These are phyloP conservation scores for Senna tora DNA, from an alignment of 306 rosid genomes.

Conservation along the genomic window DNA sequence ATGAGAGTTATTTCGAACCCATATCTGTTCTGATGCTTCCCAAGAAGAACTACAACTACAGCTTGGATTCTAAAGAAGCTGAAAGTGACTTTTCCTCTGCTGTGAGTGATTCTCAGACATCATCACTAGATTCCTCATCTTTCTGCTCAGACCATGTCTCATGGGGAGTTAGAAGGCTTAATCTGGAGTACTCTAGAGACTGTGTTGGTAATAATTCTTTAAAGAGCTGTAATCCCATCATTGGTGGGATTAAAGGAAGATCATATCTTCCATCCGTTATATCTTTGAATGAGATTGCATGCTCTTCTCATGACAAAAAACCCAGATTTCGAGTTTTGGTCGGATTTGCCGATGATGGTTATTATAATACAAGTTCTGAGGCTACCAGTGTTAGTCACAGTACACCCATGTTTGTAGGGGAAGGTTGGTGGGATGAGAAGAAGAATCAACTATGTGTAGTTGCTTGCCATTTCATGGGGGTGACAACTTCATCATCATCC, in stretches of 20 bases:
- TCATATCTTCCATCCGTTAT: conserved; percentile 22
- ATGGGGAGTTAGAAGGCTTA: neutral
- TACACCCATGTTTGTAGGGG: conserved; percentile 36
- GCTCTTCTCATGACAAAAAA: conserved; percentile 3
- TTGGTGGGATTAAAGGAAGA: neutral
- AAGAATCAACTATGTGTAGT: conserved; percentile 37
- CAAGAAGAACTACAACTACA: conserved; percentile 35
- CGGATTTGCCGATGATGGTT: conserved; percentile 2
- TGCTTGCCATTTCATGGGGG: conserved; percentile 46
- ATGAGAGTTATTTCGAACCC: conserved; percentile 29
- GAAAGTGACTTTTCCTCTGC: neutral
- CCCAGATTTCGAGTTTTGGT: conserved; percentile 43
- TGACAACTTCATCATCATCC: conserved; percentile 31
- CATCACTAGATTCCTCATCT: conserved; percentile 23
- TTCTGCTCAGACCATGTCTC: conserved; percentile 29
- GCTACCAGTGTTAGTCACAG: neutral
- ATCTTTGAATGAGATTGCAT: conserved; percentile 29
- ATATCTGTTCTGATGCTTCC: conserved; percentile 44
- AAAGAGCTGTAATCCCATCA: conserved; percentile 44
- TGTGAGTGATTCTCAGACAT: conserved; percentile 6
- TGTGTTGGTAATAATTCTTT: conserved; percentile 31
- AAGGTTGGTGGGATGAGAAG: conserved; percentile 51
- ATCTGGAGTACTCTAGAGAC: conserved; percentile 39
- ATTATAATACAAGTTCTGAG: neutral
- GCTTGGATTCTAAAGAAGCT: conserved; percentile 15